Evolutionary conservation across 2,329 filamentous ascomycete species (phyloP), one percentile per base, ranked within the genome.

Genomic region (Colletotrichum camelliae): DNA sequence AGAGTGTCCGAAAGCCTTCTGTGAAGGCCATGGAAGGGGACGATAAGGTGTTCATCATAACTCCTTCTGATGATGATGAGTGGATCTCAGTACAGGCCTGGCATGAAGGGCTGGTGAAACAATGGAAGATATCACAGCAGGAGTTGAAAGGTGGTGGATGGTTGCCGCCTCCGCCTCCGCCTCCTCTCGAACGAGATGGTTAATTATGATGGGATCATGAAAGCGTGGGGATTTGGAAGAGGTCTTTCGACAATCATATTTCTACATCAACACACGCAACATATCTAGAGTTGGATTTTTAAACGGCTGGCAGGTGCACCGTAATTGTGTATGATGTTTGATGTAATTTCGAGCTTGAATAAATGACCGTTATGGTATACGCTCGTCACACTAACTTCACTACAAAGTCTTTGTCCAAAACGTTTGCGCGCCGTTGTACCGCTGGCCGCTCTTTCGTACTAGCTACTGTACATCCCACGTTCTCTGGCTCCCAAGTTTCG

Each of bases 381-480:
- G 43, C 43, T 21, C 7, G 21, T 0, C 6, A 2, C 5, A 1
- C 21, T n/a, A 52, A 48, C 3, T 48, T 48, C 43, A 48, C 18
- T 7, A 48, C 10, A 48, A 48, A 13, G 7, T 21, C 5, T 1
- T 48, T 5, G 9, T 7, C 1, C 18, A 21, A 13, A 48, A n/a
- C n/a, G 39, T 10, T 48, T 52, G 43, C n/a, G 43, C 21, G 43
- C 43, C n/a, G 43, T 52, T 52, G 5, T 7, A 4, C 39, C 18
- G 18, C 39, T n/a, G 6, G 39, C 5, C 39, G 18, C 39, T 5
- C 3, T 10, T 43, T 21, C n/a, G 43, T 48, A 12, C 5, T 48
- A 13, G n/a, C 43, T 2, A 48, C 0, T n/a, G 10, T 2, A 21
- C 7, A 13, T 21, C 0, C 43, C 43, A 7, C n/a, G 21, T 2